phyloP scores from a whole-genome alignment of 2,329 filamentous ascomycete genomes.

The Mariannaea sp. region DNA sequence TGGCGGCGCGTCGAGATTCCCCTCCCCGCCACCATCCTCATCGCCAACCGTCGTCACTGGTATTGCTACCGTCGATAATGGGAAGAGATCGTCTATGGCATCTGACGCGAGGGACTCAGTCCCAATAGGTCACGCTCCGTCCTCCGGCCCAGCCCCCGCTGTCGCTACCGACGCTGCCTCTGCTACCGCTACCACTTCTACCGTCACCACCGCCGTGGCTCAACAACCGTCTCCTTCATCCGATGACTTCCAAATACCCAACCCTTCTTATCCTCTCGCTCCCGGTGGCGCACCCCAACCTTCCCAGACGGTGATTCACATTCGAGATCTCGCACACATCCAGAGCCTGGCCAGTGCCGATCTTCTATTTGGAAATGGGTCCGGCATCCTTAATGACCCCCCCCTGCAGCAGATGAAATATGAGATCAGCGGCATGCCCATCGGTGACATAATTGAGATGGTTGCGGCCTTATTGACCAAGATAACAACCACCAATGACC shows the following conservation, averaged over 20 bases:
- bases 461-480: slow-evolving; percentile 94
- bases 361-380: slow-evolving; percentile 57
- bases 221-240: slow-evolving; percentile 44
- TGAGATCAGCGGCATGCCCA: slow-evolving; percentile 97
- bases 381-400: slow-evolving; percentile 56
- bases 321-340: slow-evolving; percentile 89
- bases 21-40: slow-evolving; percentile 60
- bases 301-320: slow-evolving; percentile 66
- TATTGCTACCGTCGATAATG: slow-evolving; percentile 48
- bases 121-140: slow-evolving; percentile 35
- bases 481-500: slow-evolving; percentile 95
- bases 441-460: slow-evolving; percentile 98
- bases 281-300: slow-evolving; percentile 34
- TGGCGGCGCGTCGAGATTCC: slow-evolving; percentile 54
- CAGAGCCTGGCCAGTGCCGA: slow-evolving; percentile 86
- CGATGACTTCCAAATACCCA: slow-evolving; percentile 45
- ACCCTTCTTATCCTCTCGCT: slow-evolving; percentile 43
- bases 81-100: slow-evolving; percentile 54
- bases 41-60: slow-evolving; percentile 50
- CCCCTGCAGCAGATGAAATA: slow-evolving; percentile 69
- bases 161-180: too few relatives aligned
- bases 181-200: too few relatives aligned
- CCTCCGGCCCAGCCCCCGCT: slow-evolving; percentile 27
- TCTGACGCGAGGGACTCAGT: slow-evolving; percentile 43
- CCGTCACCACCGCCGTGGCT: slow-evolving; percentile 20